A percentile compares a stretch with the other conserved stretches of the same genome.
Evolutionary conservation across 495 filamentous ascomycete species (phyloP).

Genomic region (Neurospora sp.): DNA sequence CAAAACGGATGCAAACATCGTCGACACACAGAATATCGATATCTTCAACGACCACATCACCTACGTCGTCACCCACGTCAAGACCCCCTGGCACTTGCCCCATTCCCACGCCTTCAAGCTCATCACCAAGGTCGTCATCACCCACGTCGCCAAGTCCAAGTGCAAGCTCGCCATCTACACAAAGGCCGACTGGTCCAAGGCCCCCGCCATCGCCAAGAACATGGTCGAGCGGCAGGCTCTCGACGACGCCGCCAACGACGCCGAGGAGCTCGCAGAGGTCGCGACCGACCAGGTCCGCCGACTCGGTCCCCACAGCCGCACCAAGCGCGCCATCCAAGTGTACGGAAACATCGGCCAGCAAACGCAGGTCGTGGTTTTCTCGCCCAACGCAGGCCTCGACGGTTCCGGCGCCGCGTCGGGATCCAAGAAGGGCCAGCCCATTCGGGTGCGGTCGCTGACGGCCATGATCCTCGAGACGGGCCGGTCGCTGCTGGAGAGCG

Average conservation of each 20-base stretch:
- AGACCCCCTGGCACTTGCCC: constrained; percentile 86
- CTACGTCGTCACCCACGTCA: constrained; percentile 84
- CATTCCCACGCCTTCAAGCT: constrained; percentile 69
- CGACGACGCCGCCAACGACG: constrained; percentile 70
- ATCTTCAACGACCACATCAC: constrained; percentile 89
- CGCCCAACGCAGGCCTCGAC: constrained; percentile 28
- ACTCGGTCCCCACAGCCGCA: constrained; percentile 71
- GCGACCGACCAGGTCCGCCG: constrained; percentile 78
- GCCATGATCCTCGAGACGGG: constrained; percentile 61
- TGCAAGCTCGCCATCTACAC: constrained; percentile 86
- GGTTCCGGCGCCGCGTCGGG: constrained; percentile 14
- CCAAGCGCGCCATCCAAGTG: constrained; percentile 81
- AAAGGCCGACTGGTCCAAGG: constrained; percentile 72
- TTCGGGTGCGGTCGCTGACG: constrained; percentile 56
- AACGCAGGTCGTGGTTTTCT: constrained; percentile 54
- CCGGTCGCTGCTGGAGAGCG: constrained; percentile 57
- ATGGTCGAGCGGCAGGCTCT: constrained; percentile 74
- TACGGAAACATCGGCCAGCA: constrained; percentile 81
- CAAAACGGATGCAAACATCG: constrained; percentile 48
- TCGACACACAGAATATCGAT: constrained; percentile 84
- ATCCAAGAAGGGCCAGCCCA: constrained; percentile 38
- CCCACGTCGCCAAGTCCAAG: constrained; percentile 81
- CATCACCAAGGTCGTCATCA: constrained; percentile 87
- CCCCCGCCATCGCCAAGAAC: constrained; percentile 53
- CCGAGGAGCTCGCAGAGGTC: constrained; percentile 74